These are phyloP conservation scores for Podaxis sp. DNA, from an alignment of 768 basidiomycete genomes.

Conservation along the genomic window DNA sequence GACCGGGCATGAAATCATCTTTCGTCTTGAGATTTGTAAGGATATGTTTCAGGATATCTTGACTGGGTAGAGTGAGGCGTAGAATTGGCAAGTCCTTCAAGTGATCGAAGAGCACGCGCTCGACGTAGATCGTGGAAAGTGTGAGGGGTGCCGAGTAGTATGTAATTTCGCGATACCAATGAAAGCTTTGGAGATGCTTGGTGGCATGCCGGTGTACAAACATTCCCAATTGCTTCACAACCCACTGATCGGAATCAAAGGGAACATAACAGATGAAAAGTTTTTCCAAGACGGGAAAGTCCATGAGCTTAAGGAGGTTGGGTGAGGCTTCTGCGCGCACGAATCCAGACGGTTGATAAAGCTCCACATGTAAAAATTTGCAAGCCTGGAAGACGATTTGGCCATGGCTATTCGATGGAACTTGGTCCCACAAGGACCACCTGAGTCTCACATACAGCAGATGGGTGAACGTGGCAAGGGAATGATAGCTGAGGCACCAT, in stretches of 20 bases:
- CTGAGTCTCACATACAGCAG: neutral
- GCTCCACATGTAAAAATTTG: neutral
- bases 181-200: neutral
- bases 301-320: neutral
- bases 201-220: neutral
- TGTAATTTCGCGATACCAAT: neutral
- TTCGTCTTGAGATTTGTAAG: neutral
- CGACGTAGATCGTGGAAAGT: neutral
- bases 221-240: neutral
- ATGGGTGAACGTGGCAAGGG: neutral
- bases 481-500: neutral
- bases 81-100: neutral
- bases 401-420: neutral
- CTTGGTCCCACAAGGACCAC: neutral
- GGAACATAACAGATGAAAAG: neutral
- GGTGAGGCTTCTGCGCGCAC: neutral
- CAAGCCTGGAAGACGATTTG: neutral
- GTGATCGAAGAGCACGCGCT: neutral
- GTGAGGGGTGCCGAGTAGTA: neutral
- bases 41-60: neutral
- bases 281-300: neutral
- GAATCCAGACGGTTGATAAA: neutral
- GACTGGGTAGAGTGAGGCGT: neutral
- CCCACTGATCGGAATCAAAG: neutral
- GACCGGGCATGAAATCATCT: neutral